Evolutionary conservation across 805 yeast genomes (phyloP).

Genomic region (Kluyveromyces starmeri): DNA sequence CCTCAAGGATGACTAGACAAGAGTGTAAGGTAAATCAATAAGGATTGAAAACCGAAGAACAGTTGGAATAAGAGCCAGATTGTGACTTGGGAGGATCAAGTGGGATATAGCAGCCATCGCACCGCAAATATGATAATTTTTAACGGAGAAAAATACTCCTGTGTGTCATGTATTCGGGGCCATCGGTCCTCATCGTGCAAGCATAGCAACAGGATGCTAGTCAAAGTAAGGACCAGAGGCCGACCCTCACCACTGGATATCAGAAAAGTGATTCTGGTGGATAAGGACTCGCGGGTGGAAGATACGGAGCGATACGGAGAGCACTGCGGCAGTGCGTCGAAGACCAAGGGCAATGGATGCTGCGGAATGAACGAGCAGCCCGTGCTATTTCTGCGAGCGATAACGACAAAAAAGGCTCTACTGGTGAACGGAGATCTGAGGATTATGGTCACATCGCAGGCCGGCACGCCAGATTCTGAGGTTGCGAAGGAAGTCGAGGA

Average conservation of each 20-base stretch:
- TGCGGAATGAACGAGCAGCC: slow-evolving; percentile 24
- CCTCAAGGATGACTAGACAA: too few relatives aligned
- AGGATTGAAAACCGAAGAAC: too few relatives aligned
- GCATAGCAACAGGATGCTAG: slow-evolving; percentile 70
- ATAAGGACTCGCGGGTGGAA: slow-evolving; percentile 20
- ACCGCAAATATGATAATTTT: slow-evolving; percentile 54
- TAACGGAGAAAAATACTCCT: slow-evolving; percentile 73
- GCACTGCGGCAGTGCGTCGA: slow-evolving; percentile 5
- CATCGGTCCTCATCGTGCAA: slow-evolving; percentile 84
- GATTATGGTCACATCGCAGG: slow-evolving; percentile 15
- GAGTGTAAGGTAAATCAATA: too few relatives aligned
- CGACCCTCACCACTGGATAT: slow-evolving; percentile 55
- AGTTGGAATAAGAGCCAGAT: too few relatives aligned
- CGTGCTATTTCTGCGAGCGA: slow-evolving; percentile 21
- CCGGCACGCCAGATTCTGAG: slow-evolving; percentile 2
- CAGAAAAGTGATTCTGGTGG: slow-evolving; percentile 27
- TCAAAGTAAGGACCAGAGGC: slow-evolving; percentile 86
- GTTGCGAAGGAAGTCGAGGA: slow-evolving; percentile 2
- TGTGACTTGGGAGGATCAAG: too few relatives aligned
- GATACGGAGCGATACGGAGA: slow-evolving; percentile 7
- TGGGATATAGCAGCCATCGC: too few relatives aligned
- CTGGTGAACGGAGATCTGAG: slow-evolving; percentile 23
- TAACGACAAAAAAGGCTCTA: slow-evolving; percentile 21
- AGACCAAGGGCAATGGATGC: slow-evolving; percentile 7
- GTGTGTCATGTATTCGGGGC: slow-evolving; percentile 84